Percentiles rank a stretch among this genome's conserved stretches.
These are phyloP conservation scores for Adenanthera pavonina DNA, from an alignment of 306 rosid genomes.

Conservation along the genomic window DNA sequence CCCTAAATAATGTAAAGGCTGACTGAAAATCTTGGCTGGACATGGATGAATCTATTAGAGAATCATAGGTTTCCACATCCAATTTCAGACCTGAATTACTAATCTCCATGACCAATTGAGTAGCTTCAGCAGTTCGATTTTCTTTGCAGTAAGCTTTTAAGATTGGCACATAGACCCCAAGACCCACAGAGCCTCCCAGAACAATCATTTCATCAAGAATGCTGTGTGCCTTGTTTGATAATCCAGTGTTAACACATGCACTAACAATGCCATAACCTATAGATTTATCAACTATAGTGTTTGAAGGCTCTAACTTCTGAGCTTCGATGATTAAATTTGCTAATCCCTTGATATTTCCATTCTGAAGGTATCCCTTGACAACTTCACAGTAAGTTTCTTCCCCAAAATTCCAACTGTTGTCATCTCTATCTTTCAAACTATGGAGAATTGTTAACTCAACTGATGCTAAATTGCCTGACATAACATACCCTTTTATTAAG, in stretches of 20 bases:
- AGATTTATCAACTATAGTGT: conserved; percentile 56
- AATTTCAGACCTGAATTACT: conserved; percentile 77
- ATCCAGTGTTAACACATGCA: conserved; percentile 78
- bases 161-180: conserved; percentile 88
- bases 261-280: conserved; percentile 74
- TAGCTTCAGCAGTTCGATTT: conserved; percentile 79
- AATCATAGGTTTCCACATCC: conserved; percentile 70
- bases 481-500: conserved; percentile 74
- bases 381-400: conserved; percentile 69
- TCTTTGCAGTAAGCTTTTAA: conserved; percentile 91
- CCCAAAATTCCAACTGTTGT: conserved; percentile 51
- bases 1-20: conserved; percentile 82
- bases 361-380: conserved; percentile 67
- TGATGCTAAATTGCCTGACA: conserved; percentile 67
- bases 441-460: conserved; percentile 63
- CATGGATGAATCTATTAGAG: conserved; percentile 84
- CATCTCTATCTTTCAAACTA: conserved; percentile 60
- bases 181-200: conserved; percentile 75
- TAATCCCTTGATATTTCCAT: conserved; percentile 65
- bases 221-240: conserved; percentile 79
- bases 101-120: conserved; percentile 82
- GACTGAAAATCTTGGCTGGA: conserved; percentile 91
- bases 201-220: conserved; percentile 84
- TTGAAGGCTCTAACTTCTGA: conserved; percentile 69
- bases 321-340: conserved; percentile 71